These are phyloP conservation scores for Calocybe gangraenosa DNA, from an alignment of 768 basidiomycete genomes.

Conservation along the genomic window DNA sequence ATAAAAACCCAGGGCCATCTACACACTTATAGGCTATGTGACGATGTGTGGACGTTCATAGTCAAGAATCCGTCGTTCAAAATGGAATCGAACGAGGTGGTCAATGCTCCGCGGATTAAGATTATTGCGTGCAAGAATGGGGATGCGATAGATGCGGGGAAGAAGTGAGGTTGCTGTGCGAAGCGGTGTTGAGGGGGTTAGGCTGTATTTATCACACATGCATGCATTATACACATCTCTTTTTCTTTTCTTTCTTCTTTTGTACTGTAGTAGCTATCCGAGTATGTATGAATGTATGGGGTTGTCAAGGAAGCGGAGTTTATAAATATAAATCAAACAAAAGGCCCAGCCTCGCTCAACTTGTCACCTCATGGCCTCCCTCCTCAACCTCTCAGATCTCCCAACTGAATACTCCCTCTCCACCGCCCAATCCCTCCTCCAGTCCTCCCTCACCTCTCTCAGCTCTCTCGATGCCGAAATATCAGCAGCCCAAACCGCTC, in stretches of 20 bases:
- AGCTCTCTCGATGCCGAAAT: constrained; percentile 43
- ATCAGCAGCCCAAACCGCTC: constrained; percentile 45
- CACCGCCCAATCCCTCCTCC: constrained; percentile 47
- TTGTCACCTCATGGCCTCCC: constrained; percentile 21
- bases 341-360: too few species aligned
- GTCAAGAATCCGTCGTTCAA: constrained; percentile 92
- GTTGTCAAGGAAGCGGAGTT: constrained; percentile 15
- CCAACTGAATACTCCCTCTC: constrained; percentile 52
- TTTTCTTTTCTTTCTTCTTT: too few species aligned
- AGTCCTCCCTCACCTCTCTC: constrained; percentile 26
- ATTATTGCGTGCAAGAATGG: constrained; percentile 99
- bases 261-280: too few species aligned
- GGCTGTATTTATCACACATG: not conserved
- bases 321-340: constrained; percentile 9
- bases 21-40: constrained; percentile 87
- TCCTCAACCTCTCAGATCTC: constrained; percentile 43
- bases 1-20: constrained; percentile 93
- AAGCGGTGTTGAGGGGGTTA: constrained; percentile 1
- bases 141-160: constrained; percentile 78
- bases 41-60: constrained; percentile 99
- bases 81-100: constrained; percentile 87
- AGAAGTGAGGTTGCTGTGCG: constrained; percentile 46
- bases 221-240: not conserved
- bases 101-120: constrained; percentile 78
- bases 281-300: too few species aligned